These are phyloP conservation scores for Fragilaria crotonensis DNA, from an alignment of 108 stramenopile genomes.

Conservation along the genomic window DNA sequence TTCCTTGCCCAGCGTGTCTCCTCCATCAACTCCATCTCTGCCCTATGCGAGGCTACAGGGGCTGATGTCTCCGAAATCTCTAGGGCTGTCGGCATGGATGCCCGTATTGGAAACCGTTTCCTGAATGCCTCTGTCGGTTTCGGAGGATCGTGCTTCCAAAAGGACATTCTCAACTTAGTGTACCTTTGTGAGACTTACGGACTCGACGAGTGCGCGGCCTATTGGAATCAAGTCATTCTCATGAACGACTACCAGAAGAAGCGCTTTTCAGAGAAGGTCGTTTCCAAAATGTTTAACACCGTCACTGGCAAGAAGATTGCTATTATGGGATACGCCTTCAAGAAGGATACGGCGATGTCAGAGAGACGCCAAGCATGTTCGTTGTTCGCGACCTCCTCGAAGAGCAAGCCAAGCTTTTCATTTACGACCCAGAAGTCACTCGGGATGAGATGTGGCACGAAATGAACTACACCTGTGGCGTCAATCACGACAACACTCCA, in stretches of 20 bases:
- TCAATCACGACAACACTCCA: slow-evolving; percentile 80
- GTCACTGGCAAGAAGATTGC: slow-evolving; percentile 99
- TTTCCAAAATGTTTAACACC: slow-evolving; percentile 97
- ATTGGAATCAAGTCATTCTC: slow-evolving; percentile 97
- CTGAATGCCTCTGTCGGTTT: slow-evolving; percentile 97
- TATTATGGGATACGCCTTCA: slow-evolving; percentile 98
- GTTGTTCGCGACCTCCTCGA: slow-evolving; percentile 91
- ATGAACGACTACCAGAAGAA: slow-evolving; percentile 99
- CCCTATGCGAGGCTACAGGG: slow-evolving; percentile 98
- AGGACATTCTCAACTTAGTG: slow-evolving; percentile 99
- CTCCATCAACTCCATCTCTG: slow-evolving; percentile 99
- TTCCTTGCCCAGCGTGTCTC: slow-evolving; percentile 98
- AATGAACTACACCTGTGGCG: slow-evolving; percentile 93
- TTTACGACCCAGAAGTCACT: slow-evolving; percentile 97
- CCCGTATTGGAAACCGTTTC: slow-evolving; percentile 96
- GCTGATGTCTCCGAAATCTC: slow-evolving; percentile 96
- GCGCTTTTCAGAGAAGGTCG: slow-evolving; percentile 95
- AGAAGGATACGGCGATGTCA: slow-evolving; percentile 99
- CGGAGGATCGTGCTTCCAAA: slow-evolving; percentile 99
- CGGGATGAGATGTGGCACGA: slow-evolving; percentile 96
- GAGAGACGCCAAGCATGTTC: slow-evolving; percentile 97
- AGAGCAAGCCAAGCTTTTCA: slow-evolving; percentile 88
- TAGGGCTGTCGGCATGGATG: slow-evolving; percentile 95
- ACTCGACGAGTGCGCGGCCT: slow-evolving; percentile 93
- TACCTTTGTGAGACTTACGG: slow-evolving; percentile 98